Conservation (phyloP, 2,329 filamentous ascomycete species). For the Blastomyces silverae region DNA sequence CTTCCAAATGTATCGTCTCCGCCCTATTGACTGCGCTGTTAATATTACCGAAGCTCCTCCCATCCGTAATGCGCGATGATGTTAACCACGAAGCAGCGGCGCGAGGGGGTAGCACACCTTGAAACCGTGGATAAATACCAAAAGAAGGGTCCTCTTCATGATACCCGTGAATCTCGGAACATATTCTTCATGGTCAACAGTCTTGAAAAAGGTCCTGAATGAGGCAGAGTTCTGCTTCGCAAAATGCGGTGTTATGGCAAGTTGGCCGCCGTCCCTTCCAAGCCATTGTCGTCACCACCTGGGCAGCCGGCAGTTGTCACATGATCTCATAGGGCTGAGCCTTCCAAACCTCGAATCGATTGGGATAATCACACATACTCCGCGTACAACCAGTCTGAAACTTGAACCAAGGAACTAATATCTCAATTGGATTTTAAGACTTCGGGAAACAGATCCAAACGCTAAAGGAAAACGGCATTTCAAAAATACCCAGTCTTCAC, state of each 20-base stretch:
- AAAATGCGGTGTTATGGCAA: not conserved
- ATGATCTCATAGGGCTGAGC: no score
- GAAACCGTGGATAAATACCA: constrained; percentile 47
- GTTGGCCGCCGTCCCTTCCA: not conserved
- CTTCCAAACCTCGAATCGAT: no score
- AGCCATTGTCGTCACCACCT: not conserved
- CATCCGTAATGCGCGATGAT: not conserved
- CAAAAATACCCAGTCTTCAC: not conserved
- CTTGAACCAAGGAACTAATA: not conserved
- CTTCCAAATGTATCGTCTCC: constrained; percentile 45
- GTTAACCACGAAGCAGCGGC: not conserved
- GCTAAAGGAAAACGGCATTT: not conserved
- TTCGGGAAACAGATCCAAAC: not conserved
- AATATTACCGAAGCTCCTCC: constrained; percentile 15
- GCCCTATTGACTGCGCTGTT: constrained; percentile 32
- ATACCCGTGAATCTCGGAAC: constrained; percentile 19
- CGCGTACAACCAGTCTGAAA: not conserved
- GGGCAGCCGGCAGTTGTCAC: not conserved
- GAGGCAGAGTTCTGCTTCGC: not conserved
- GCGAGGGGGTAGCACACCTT: constrained; percentile 33
- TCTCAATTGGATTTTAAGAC: not conserved
- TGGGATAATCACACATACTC: no score
- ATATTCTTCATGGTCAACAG: constrained; percentile 15
- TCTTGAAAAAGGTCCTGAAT: not conserved
- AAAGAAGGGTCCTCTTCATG: constrained; percentile 43